phyloP scores from a whole-genome alignment of 192 early-diverging fungal genomes.

The Gaertneriomyces semiglobifer region DNA sequence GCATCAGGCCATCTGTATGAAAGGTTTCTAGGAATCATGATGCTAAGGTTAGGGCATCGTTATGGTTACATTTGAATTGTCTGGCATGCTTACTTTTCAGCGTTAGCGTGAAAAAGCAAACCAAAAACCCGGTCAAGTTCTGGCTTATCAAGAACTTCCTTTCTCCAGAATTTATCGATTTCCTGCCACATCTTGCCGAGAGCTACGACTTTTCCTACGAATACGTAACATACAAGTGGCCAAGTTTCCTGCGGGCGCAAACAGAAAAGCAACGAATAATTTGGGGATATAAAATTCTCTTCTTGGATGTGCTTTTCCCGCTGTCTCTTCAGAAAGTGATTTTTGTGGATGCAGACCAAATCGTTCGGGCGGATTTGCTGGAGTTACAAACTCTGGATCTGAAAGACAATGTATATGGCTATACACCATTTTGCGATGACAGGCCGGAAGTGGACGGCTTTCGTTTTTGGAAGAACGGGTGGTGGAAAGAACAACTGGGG shows the following conservation, averaged over 20 bases:
- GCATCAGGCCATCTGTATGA: conserved; percentile 98
- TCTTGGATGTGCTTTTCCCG: conserved; percentile 96
- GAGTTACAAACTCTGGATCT: conserved; percentile 92
- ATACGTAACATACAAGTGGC: conserved; percentile 98
- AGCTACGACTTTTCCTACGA: conserved; percentile 89
- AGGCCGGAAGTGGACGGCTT: conserved; percentile 93
- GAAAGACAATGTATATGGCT: conserved; percentile 91
- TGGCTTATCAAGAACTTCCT: conserved; percentile 99
- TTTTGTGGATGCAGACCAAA: conserved; percentile 96
- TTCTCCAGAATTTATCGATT: conserved; percentile 93
- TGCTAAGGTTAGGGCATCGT: conserved; percentile 42
- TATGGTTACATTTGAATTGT: background rate
- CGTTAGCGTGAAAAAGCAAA: conserved; percentile 76
- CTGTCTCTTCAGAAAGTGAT: conserved; percentile 89
- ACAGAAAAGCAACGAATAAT: conserved; percentile 95
- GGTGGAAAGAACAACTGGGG: conserved; percentile 85
- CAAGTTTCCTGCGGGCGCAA: conserved; percentile 88
- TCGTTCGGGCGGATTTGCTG: conserved; percentile 92
- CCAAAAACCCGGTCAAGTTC: conserved; percentile 89
- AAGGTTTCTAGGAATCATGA: conserved; percentile 97
- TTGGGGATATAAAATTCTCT: conserved; percentile 99
- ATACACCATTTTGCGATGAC: conserved; percentile 92
- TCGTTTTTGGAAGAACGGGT: conserved; percentile 96
- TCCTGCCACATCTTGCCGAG: conserved; percentile 83
- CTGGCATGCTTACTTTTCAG: background rate